Conservation (phyloP, 2,329 filamentous ascomycete species). For the Penicillium sp. region DNA sequence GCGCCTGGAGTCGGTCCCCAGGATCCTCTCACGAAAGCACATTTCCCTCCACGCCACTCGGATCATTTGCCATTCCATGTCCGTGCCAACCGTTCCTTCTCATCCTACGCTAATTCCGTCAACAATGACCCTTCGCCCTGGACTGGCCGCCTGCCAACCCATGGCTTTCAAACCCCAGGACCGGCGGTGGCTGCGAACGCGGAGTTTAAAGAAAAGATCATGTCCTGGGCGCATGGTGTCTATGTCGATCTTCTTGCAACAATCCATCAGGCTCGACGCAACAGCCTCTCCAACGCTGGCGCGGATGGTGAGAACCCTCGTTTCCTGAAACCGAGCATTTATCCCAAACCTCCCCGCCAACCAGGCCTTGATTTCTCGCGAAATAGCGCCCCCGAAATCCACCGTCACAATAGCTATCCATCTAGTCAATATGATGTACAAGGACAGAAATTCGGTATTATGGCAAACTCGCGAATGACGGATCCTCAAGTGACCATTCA, state of each 20-base stretch:
- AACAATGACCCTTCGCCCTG: slow-evolving; percentile 27
- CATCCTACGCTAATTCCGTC: slow-evolving; percentile 14
- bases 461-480: slow-evolving; percentile 10
- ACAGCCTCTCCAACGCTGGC: slow-evolving; percentile 46
- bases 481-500: slow-evolving; percentile 18
- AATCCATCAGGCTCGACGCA: slow-evolving; percentile 53
- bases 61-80: slow-evolving; percentile 31
- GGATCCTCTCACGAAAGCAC: slow-evolving; percentile 31
- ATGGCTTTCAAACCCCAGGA: slow-evolving; percentile 21
- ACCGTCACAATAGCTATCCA: slow-evolving; percentile 36
- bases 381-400: slow-evolving; percentile 21
- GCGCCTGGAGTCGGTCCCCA: slow-evolving; percentile 25
- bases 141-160: slow-evolving; percentile 19
- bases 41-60: slow-evolving; percentile 38
- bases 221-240: slow-evolving; percentile 65
- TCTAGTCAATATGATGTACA: slow-evolving; percentile 34
- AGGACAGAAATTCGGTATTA: slow-evolving; percentile 18
- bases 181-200: slow-evolving; percentile 33
- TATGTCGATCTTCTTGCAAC: slow-evolving; percentile 67
- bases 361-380: slow-evolving; percentile 50
- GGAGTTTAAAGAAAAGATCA: slow-evolving; percentile 63
- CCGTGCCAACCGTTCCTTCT: slow-evolving; percentile 23
- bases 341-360: slow-evolving; percentile 58
- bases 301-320: slow-evolving; percentile 42
- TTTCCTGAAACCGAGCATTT: slow-evolving; percentile 53